These are phyloP conservation scores for Podospora pseudocomata DNA, from an alignment of 495 filamentous ascomycete species.

Conservation along the genomic window DNA sequence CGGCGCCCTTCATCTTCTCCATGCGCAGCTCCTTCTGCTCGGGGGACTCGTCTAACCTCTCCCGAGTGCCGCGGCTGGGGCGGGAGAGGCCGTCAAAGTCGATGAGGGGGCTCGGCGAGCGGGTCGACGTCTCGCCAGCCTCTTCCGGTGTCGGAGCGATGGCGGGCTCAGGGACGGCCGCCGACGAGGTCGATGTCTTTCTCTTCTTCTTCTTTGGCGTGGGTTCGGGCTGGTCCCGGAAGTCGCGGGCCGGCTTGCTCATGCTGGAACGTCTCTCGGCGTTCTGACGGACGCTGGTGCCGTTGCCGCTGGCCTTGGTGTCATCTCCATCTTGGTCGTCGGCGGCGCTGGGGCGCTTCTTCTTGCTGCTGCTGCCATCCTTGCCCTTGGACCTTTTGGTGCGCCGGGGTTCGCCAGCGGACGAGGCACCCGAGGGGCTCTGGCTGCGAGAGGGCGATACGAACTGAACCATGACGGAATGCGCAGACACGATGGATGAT, in stretches of 20 bases:
- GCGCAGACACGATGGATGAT: neutral
- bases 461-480: slow-evolving; percentile 20
- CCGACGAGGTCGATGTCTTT: slow-evolving; percentile 26
- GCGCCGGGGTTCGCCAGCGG: slow-evolving; percentile 17
- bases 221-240: slow-evolving; percentile 61
- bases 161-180: neutral
- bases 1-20: slow-evolving; percentile 75
- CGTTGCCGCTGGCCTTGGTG: slow-evolving; percentile 22
- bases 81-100: slow-evolving; percentile 74
- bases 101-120: slow-evolving; percentile 60
- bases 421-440: slow-evolving; percentile 23
- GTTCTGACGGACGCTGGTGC: slow-evolving; percentile 9
- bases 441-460: slow-evolving; percentile 21
- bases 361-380: slow-evolving; percentile 13
- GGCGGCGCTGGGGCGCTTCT: slow-evolving; percentile 23
- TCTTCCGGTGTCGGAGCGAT: slow-evolving; percentile 15
- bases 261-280: slow-evolving; percentile 48
- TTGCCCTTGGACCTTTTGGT: slow-evolving; percentile 13
- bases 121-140: slow-evolving; percentile 25
- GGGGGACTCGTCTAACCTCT: slow-evolving; percentile 71
- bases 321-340: slow-evolving; percentile 14
- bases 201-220: slow-evolving; percentile 40
- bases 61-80: slow-evolving; percentile 72
- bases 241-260: slow-evolving; percentile 69
- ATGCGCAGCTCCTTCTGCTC: slow-evolving; percentile 68